phyloP scores from a whole-genome alignment of 1,284 basidiomycete species.

The Retiboletus flavoniger region DNA sequence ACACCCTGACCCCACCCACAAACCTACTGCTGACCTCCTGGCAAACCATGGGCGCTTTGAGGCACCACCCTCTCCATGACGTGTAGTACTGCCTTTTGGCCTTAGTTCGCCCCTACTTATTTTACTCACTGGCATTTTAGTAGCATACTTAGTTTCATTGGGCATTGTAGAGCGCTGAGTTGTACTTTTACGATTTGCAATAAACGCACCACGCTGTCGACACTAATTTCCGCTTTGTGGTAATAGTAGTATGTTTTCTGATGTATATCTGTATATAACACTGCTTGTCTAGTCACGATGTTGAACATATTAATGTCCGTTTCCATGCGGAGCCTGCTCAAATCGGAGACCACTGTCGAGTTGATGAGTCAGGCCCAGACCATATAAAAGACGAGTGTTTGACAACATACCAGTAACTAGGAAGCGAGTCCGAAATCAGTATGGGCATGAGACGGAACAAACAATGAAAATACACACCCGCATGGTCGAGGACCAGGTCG shows the following conservation, averaged over 20 bases:
- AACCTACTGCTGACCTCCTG: constrained; percentile 14
- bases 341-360: constrained; percentile 75
- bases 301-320: constrained; percentile 37
- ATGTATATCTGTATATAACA: constrained; percentile 17
- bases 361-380: constrained; percentile 14
- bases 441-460: background rate
- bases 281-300: background rate
- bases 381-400: constrained; percentile 9
- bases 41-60: constrained; percentile 16
- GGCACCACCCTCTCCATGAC: constrained; percentile 5
- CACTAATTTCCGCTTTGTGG: constrained; percentile 7
- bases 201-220: constrained; percentile 19
- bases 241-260: constrained; percentile 11
- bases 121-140: constrained; percentile 34
- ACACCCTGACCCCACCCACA: background rate
- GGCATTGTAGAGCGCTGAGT: constrained; percentile 34
- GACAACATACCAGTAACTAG: constrained; percentile 77
- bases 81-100: constrained; percentile 19
- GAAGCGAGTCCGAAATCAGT: constrained; percentile 13
- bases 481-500: constrained; percentile 73
- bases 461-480: constrained; percentile 55
- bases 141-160: constrained; percentile 32
- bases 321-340: constrained; percentile 57
- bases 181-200: constrained; percentile 39
- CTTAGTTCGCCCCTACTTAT: constrained; percentile 29